Evolutionary conservation across 2,329 filamentous ascomycete species (phyloP).

Genomic region (Spiromastix sp.): DNA sequence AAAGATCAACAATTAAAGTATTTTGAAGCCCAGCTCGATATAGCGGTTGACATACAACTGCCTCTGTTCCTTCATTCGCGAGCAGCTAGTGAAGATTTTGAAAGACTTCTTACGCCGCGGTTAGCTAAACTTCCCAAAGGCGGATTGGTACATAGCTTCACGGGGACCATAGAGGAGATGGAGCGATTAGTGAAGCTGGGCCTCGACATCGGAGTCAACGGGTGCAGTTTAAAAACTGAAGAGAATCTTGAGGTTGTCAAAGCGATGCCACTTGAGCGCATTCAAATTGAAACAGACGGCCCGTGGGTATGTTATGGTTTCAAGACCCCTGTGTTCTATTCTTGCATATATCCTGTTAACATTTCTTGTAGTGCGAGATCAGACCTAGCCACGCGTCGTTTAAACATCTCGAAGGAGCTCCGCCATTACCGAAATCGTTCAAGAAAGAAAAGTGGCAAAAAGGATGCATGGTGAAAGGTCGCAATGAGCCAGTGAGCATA

Average conservation of each 20-base stretch:
- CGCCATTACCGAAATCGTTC: constrained; percentile 65
- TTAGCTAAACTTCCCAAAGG: constrained; percentile 59
- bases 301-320: constrained; percentile 52
- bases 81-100: constrained; percentile 78
- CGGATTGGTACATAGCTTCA: constrained; percentile 91
- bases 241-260: constrained; percentile 82
- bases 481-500: constrained; percentile 88
- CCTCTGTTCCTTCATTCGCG: constrained; percentile 89
- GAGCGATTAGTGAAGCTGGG: constrained; percentile 66
- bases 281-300: constrained; percentile 95
- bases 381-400: constrained; percentile 77
- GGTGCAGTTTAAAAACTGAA: constrained; percentile 88
- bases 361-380: constrained; percentile 66
- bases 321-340: neutral
- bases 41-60: constrained; percentile 66
- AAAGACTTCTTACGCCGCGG: constrained; percentile 53
- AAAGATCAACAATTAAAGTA: constrained; percentile 72
- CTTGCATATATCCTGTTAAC: constrained; percentile 2
- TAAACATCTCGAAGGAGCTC: constrained; percentile 59
- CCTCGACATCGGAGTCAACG: constrained; percentile 89
- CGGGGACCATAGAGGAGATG: constrained; percentile 79
- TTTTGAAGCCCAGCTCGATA: constrained; percentile 70
- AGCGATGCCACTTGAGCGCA: constrained; percentile 62
- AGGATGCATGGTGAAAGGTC: constrained; percentile 82
- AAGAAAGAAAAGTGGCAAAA: constrained; percentile 95